A percentile compares a stretch with the other conserved stretches of the same genome.
phyloP scores from a whole-genome alignment of 768 basidiomycete genomes.

The Nidularia pulvinata region DNA sequence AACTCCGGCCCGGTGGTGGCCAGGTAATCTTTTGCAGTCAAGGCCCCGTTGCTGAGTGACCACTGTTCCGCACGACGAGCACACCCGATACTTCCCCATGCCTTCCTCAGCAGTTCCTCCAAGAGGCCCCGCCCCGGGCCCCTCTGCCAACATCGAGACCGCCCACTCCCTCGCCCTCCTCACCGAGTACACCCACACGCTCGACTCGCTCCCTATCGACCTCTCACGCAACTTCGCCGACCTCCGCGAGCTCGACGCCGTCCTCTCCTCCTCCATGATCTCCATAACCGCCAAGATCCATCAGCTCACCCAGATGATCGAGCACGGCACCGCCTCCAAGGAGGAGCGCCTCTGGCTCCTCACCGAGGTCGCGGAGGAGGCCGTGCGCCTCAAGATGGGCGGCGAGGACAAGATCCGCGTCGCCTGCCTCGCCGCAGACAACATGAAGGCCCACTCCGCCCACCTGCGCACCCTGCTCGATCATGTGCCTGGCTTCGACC shows the following conservation, averaged over 20 bases:
- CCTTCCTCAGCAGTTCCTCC: slow-evolving; percentile 27
- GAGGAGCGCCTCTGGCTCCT: slow-evolving; percentile 86
- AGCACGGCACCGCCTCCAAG: slow-evolving; percentile 54
- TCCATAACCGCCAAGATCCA: slow-evolving; percentile 82
- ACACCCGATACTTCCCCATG: background rate
- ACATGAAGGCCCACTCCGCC: slow-evolving; percentile 63
- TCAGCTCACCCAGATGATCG: slow-evolving; percentile 74
- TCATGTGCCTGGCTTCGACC: slow-evolving; percentile 64
- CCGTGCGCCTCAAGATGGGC: slow-evolving; percentile 85
- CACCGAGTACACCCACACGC: slow-evolving; percentile 85
- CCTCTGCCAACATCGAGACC: slow-evolving; percentile 29
- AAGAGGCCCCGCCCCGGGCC: slow-evolving; percentile 20
- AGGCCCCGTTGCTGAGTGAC: background rate
- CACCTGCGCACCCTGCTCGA: slow-evolving; percentile 66
- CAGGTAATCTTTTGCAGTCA: no score
- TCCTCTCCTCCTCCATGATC: slow-evolving; percentile 86
- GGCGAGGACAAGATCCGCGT: slow-evolving; percentile 99
- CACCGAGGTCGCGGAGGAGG: slow-evolving; percentile 94
- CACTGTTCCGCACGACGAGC: background rate
- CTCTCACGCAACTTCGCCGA: slow-evolving; percentile 95
- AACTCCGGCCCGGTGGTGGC: no score
- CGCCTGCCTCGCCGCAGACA: slow-evolving; percentile 89
- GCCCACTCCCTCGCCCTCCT: slow-evolving; percentile 71
- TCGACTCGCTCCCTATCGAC: slow-evolving; percentile 92
- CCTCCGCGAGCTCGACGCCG: slow-evolving; percentile 97